Evolutionary conservation across 2,329 filamentous ascomycete genomes (phyloP), one percentile per base, ranked within the genome.

Genomic region (Trichoderma aggressivum): DNA sequence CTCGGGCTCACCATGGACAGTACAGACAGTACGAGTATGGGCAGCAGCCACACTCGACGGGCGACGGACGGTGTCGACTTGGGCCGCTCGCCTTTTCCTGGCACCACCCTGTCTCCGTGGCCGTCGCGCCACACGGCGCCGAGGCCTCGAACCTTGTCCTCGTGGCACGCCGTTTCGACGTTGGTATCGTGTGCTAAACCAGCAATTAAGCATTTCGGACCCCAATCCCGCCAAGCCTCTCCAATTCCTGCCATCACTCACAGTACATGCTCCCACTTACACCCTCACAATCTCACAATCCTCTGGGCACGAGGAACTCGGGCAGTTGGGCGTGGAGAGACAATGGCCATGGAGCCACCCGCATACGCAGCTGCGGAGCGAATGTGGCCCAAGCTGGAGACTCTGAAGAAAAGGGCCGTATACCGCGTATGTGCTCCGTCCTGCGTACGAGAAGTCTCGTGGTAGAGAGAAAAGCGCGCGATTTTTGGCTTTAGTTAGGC

Each of bases 81-180:
- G 34, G 47, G 36, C 47, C 55, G 56, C 28, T 39, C 12, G 58
- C 24, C 21, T 53, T 21, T 28, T 39, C 47, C 30, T 56, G 32
- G 58, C 26, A 36, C 43, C 56, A 55, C 53, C 68, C 60, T 39
- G 43, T 30, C 47, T 26, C 59, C 43, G 24, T 70, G 53, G 62
- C 62, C 64, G 56, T 30, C 61, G 58, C 67, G 61, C 67, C 71
- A 72, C 70, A 28, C 32, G 68, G 68, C 71, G 71, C 61, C 56
- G 61, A 59, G 71, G 39, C 71, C 67, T 66, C 55, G 39, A 66
- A 66, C 68, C 66, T 67, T 70, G 58, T 53, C 53, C 32, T 32
- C 60, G 66, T 70, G 70, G 66, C 59, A 65, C 66, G 65, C 39
- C 60, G 70, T 70, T 36, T 62, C 53, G 66, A 61, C 66, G 70